Percentiles rank a stretch among this genome's conserved stretches.
Conservation (phyloP, 1,284 basidiomycete species). For the Coniferiporia sulphurascens region DNA sequence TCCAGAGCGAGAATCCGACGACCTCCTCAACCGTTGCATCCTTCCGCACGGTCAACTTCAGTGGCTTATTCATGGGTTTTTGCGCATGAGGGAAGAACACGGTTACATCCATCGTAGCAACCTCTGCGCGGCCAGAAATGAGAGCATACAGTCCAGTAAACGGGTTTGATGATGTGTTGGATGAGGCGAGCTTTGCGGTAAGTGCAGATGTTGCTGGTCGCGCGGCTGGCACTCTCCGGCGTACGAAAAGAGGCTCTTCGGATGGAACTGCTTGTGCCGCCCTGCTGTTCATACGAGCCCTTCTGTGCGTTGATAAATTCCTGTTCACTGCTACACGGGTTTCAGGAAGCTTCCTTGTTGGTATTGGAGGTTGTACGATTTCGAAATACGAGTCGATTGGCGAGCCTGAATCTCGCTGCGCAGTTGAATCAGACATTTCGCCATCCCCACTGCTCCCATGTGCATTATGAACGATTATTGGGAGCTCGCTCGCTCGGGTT, state of each 20-base stretch:
- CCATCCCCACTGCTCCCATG: constrained; percentile 5
- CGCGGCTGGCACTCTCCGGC: constrained; percentile 41
- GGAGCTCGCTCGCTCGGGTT: constrained; percentile 25
- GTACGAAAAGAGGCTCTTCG: constrained; percentile 38
- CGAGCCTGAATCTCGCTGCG: constrained; percentile 22
- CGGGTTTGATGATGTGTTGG: constrained; percentile 62
- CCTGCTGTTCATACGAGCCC: constrained; percentile 21
- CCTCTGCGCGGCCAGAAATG: constrained; percentile 69
- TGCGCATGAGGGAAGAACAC: constrained; percentile 87
- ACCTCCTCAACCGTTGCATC: constrained; percentile 95
- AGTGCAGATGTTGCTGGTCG: constrained; percentile 51
- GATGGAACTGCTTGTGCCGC: background rate
- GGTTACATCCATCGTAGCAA: constrained; percentile 60
- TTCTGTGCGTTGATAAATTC: background rate
- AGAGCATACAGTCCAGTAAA: constrained; percentile 79
- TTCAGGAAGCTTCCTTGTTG: background rate
- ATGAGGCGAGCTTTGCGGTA: constrained; percentile 57
- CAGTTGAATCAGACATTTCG: constrained; percentile 12
- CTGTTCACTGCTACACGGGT: background rate
- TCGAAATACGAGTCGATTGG: constrained; percentile 39
- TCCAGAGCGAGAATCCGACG: constrained; percentile 89
- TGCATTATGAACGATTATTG: background rate
- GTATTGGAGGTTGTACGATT: constrained; percentile 36
- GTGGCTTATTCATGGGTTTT: constrained; percentile 51
- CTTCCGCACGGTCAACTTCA: constrained; percentile 71